Conservation (phyloP, 2,329 filamentous ascomycete genomes). For the Aphanocladium album region DNA sequence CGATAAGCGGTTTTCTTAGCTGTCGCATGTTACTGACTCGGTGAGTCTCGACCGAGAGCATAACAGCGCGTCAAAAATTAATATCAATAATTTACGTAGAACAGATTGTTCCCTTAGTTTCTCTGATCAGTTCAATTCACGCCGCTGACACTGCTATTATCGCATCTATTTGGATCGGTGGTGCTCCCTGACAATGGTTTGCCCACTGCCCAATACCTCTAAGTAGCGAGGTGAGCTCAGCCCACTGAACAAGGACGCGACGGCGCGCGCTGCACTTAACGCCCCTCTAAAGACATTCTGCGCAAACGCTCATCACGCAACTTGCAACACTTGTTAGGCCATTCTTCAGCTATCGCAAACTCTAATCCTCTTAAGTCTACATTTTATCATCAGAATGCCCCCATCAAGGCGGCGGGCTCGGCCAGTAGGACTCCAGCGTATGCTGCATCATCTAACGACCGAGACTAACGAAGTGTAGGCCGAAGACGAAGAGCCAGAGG, state of each 20-base stretch:
- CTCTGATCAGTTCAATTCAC: too few relatives aligned
- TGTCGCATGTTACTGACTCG: background rate
- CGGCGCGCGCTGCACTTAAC: constrained; percentile 1
- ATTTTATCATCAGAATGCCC: background rate
- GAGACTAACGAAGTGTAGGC: constrained; percentile 15
- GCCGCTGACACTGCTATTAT: too few relatives aligned
- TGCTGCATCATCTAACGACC: background rate
- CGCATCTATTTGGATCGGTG: too few relatives aligned
- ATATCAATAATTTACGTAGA: too few relatives aligned
- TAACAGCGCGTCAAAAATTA: too few relatives aligned
- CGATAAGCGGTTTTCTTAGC: constrained; percentile 6
- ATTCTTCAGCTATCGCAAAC: too few relatives aligned
- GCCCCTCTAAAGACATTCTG: background rate
- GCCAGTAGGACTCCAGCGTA: constrained; percentile 21
- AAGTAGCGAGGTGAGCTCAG: background rate
- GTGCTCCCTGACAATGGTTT: too few relatives aligned
- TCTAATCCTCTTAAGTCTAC: background rate
- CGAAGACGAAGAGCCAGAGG: constrained; percentile 28
- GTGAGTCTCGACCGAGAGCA: background rate
- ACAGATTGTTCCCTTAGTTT: too few relatives aligned
- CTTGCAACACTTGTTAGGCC: background rate
- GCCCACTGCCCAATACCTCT: too few relatives aligned
- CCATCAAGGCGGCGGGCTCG: constrained; percentile 25
- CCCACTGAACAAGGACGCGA: background rate
- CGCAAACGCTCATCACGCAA: background rate